These are phyloP conservation scores for Elsinoe australis DNA, from an alignment of 2,329 filamentous ascomycete species.

Conservation along the genomic window DNA sequence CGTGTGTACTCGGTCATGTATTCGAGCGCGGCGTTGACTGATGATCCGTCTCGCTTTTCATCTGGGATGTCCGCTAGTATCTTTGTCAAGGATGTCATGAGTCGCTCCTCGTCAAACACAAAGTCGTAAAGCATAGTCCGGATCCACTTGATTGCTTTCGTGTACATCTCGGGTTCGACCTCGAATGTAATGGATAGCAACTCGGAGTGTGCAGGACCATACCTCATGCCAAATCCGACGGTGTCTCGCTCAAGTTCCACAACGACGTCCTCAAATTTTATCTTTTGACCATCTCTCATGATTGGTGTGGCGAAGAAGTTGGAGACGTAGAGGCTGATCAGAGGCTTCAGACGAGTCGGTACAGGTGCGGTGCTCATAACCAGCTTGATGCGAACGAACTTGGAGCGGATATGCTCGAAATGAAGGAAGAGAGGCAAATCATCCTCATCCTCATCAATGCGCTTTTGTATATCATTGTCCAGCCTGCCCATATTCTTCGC, in stretches of 20 bases:
- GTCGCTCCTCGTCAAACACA: slow-evolving; percentile 67
- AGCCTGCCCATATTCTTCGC: slow-evolving; percentile 63
- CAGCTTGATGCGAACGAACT: slow-evolving; percentile 79
- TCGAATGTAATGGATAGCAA: slow-evolving; percentile 75
- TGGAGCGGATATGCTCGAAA: slow-evolving; percentile 88
- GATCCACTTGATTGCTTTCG: slow-evolving; percentile 73
- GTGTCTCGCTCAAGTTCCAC: slow-evolving; percentile 87
- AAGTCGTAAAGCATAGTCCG: slow-evolving; percentile 80
- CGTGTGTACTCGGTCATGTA: slow-evolving; percentile 73
- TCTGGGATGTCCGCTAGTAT: slow-evolving; percentile 88
- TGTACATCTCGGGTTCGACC: slow-evolving; percentile 81
- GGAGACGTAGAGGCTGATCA: slow-evolving; percentile 76
- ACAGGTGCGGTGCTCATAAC: slow-evolving; percentile 71
- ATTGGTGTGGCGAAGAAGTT: slow-evolving; percentile 95
- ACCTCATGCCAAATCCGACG: slow-evolving; percentile 69
- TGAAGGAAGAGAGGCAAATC: slow-evolving; percentile 82
- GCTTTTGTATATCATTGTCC: slow-evolving; percentile 62
- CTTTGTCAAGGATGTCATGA: slow-evolving; percentile 62
- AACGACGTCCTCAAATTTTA: slow-evolving; percentile 89
- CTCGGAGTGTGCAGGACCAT: slow-evolving; percentile 68
- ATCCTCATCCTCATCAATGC: slow-evolving; percentile 61
- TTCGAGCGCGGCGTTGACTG: slow-evolving; percentile 56
- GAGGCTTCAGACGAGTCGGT: slow-evolving; percentile 73
- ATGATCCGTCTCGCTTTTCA: slow-evolving; percentile 73
- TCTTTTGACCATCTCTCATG: slow-evolving; percentile 60